Conservation (phyloP, 192 early-diverging fungal genomes). For the Backusella liffmaniae region DNA sequence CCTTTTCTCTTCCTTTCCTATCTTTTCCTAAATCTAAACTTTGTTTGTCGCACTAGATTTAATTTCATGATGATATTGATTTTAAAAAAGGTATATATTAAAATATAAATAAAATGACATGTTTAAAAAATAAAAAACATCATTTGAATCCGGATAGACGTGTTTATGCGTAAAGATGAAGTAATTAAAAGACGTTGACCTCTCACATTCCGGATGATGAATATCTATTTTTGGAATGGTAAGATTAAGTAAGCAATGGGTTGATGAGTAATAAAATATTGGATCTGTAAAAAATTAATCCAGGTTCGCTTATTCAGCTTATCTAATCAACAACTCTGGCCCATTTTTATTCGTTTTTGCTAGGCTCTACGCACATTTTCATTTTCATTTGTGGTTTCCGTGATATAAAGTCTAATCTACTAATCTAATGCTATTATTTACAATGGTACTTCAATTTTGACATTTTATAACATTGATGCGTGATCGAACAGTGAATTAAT, state of each 20-base stretch:
- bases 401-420: background rate
- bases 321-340: background rate
- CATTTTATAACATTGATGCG: too few species aligned
- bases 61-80: background rate
- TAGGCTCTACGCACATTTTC: too few species aligned
- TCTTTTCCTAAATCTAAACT: background rate
- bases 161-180: background rate
- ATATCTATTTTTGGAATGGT: background rate
- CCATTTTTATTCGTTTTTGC: background rate
- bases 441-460: too few species aligned
- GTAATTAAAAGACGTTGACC: background rate
- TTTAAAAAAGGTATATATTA: background rate
- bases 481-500: too few species aligned
- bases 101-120: background rate
- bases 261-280: background rate
- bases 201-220: background rate
- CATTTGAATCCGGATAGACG: background rate
- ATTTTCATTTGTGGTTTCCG: background rate
- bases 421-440: too few species aligned
- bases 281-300: background rate
- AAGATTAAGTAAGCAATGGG: background rate
- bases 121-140: background rate
- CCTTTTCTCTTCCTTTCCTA: background rate
- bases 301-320: background rate
- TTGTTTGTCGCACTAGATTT: background rate